These are phyloP conservation scores for Coniferiporia weirii DNA, from an alignment of 1,284 basidiomycete genomes.

Conservation along the genomic window DNA sequence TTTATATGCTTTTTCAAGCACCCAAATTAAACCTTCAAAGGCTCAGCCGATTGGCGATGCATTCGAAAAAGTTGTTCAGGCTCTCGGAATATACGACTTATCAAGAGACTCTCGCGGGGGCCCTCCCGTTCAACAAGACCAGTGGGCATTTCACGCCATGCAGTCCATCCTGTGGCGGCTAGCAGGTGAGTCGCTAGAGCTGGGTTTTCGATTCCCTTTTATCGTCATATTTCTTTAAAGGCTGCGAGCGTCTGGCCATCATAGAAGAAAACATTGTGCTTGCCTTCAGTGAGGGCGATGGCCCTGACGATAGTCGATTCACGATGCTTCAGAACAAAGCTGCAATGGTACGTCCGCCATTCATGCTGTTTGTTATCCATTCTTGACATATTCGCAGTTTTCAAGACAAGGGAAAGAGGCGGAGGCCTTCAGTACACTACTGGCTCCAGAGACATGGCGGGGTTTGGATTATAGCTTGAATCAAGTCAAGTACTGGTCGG, in stretches of 20 bases:
- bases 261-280: conserved; percentile 67
- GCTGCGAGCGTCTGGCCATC: conserved; percentile 58
- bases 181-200: conserved; percentile 42
- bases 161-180: conserved; percentile 68
- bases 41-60: conserved; percentile 67
- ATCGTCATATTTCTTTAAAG: conserved; percentile 32
- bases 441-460: conserved; percentile 66
- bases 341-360: conserved; percentile 44
- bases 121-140: conserved; percentile 44
- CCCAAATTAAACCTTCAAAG: conserved; percentile 32
- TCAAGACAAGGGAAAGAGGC: conserved; percentile 66
- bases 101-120: conserved; percentile 57
- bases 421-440: conserved; percentile 53
- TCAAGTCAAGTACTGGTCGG: conserved; percentile 65
- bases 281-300: conserved; percentile 54
- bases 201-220: background rate
- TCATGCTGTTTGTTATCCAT: background rate
- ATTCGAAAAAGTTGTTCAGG: conserved; percentile 63
- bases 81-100: conserved; percentile 59
- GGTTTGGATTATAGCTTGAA: conserved; percentile 45
- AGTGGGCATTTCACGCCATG: conserved; percentile 67
- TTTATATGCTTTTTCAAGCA: background rate
- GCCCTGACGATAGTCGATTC: conserved; percentile 56
- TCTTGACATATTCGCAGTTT: conserved; percentile 34
- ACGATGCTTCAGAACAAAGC: conserved; percentile 58